Conservation (phyloP, 208 protist species). For the Leishmania guyanensis region DNA sequence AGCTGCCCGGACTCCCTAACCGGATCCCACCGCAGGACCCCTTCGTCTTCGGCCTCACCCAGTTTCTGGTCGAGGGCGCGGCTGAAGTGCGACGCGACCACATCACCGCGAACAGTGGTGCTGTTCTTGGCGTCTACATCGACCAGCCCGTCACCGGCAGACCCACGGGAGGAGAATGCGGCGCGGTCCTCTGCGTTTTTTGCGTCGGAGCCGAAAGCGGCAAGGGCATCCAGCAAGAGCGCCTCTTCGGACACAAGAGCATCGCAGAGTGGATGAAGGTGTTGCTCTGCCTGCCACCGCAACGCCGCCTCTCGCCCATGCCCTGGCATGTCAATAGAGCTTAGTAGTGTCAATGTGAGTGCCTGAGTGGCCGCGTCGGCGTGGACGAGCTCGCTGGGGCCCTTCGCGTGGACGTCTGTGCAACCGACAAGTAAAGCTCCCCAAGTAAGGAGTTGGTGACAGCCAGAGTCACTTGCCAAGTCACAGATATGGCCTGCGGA, state of each 20-base stretch:
- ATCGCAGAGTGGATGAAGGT: conserved; percentile 9
- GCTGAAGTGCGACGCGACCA: not conserved
- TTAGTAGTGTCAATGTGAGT: conserved; percentile 1
- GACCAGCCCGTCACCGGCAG: not conserved
- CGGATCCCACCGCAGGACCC: not conserved
- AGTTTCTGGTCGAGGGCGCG: not conserved
- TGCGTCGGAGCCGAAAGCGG: not conserved
- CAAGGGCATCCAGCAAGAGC: not conserved
- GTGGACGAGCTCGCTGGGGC: not conserved
- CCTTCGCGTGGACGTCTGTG: not conserved
- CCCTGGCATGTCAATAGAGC: not conserved
- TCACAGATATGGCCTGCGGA: conserved; percentile 13
- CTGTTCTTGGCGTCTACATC: not conserved
- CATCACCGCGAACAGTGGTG: not conserved
- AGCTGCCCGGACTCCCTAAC: not conserved
- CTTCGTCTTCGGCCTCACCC: not conserved
- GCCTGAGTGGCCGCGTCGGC: not conserved
- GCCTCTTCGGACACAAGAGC: conserved; percentile 16
- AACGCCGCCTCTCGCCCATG: conserved; percentile 4
- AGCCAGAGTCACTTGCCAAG: conserved; percentile 9
- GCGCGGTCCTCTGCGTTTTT: not conserved
- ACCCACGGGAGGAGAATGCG: not conserved
- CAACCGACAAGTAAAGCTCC: conserved; percentile 10
- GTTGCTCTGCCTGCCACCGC: conserved; percentile 1
- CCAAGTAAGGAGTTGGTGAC: conserved; percentile 1